Conservation (phyloP, 1,284 basidiomycete species). For the Schizopora paradoxa region DNA sequence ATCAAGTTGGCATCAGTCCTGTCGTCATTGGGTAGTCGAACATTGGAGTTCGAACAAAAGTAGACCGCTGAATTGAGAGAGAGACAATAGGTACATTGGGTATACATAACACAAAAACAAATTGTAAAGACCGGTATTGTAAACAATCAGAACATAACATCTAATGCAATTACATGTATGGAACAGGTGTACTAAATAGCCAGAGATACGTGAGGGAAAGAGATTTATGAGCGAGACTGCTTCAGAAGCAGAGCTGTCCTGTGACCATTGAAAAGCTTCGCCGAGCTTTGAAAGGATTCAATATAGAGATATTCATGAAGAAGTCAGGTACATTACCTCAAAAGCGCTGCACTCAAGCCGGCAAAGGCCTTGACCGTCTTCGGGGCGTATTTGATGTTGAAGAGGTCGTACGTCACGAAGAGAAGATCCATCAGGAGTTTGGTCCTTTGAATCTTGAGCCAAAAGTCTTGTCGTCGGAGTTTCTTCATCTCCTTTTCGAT, state of each 20-base stretch:
- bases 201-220: neutral
- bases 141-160: neutral
- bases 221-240: constrained; percentile 11
- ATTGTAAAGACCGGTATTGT: no score
- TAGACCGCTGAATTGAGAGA: no score
- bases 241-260: constrained; percentile 40
- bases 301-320: constrained; percentile 1
- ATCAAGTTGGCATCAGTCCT: no score
- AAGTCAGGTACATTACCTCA: constrained; percentile 48
- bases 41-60: no score
- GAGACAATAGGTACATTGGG: no score
- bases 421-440: constrained; percentile 78
- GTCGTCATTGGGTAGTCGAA: no score
- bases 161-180: neutral
- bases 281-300: constrained; percentile 38
- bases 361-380: constrained; percentile 59
- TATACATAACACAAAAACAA: no score
- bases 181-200: neutral
- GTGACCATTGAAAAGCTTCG: constrained; percentile 68
- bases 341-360: constrained; percentile 60
- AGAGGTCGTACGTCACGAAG: constrained; percentile 67
- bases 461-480: constrained; percentile 64
- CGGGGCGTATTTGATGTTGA: constrained; percentile 52
- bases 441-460: constrained; percentile 61
- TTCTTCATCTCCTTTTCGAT: constrained; percentile 68